Conservation (phyloP, 192 early-diverging fungal genomes). For the Oehlia diaphana region DNA sequence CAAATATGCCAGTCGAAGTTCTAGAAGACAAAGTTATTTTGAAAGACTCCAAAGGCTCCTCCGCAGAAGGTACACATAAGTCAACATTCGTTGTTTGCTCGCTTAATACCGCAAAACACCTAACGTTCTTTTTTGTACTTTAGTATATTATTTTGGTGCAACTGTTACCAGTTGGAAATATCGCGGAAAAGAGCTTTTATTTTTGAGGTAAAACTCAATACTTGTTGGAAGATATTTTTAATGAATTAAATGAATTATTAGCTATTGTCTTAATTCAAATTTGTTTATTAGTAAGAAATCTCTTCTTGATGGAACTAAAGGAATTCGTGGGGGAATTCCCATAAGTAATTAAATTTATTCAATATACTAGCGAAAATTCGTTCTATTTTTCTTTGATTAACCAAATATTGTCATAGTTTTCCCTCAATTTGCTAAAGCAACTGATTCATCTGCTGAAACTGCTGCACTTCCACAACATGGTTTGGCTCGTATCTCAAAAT, state of each 20-base stretch:
- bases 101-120: neutral
- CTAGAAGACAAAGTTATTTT: conserved; percentile 18
- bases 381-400: neutral
- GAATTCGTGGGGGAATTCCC: conserved; percentile 84
- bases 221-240: too few relatives aligned
- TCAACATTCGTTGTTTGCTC: neutral
- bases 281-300: conserved; percentile 64
- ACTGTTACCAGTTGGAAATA: conserved; percentile 91
- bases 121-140: conserved; percentile 1
- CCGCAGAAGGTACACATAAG: conserved; percentile 3
- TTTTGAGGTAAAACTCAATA: conserved; percentile 60
- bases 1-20: conserved; percentile 13
- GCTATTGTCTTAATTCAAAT: neutral
- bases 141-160: conserved; percentile 61
- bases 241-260: neutral
- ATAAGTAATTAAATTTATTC: conserved; percentile 37
- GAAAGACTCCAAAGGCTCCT: neutral
- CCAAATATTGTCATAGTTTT: conserved; percentile 51
- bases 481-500: conserved; percentile 58
- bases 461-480: conserved; percentile 71
- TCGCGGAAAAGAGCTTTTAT: conserved; percentile 75
- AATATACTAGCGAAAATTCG: neutral
- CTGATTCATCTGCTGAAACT: conserved; percentile 37
- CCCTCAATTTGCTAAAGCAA: conserved; percentile 74
- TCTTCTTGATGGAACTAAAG: conserved; percentile 84